Percentiles rank a stretch among this genome's conserved stretches.
Evolutionary conservation across 805 yeast genomes (phyloP).

Genomic region (Candida tallmaniae): DNA sequence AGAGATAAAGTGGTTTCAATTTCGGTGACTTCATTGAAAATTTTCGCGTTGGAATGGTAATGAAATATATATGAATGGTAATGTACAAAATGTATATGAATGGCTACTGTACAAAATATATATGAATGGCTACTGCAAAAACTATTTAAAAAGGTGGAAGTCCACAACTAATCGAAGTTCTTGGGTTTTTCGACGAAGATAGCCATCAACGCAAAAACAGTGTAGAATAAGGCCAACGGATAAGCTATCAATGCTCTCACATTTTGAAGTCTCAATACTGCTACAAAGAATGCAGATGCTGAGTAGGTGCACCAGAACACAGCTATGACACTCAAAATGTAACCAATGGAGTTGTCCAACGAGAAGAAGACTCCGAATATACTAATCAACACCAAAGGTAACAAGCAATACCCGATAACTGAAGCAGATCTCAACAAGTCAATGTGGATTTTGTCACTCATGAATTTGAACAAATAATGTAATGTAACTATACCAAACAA

Average conservation of each 20-base stretch:
- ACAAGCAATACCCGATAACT: constrained; percentile 87
- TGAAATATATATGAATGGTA: no score
- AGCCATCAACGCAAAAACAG: constrained; percentile 94
- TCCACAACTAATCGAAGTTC: not conserved
- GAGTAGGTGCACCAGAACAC: constrained; percentile 91
- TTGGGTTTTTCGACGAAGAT: constrained; percentile 56
- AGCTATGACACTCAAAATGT: constrained; percentile 57
- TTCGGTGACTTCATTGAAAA: not conserved
- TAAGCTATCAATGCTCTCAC: constrained; percentile 91
- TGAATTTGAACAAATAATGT: constrained; percentile 78
- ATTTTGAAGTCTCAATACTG: constrained; percentile 75
- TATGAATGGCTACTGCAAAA: constrained; percentile 43
- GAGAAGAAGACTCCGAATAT: constrained; percentile 63
- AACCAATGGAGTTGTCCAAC: constrained; percentile 73
- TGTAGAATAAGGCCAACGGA: constrained; percentile 85
- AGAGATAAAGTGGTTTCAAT: constrained; percentile 21
- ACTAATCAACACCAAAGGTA: constrained; percentile 80
- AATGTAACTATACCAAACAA: constrained; percentile 82
- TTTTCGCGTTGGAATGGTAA: no score
- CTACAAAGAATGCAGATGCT: constrained; percentile 87
- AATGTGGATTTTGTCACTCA: constrained; percentile 63
- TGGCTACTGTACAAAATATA: not conserved
- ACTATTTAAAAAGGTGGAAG: constrained; percentile 12
- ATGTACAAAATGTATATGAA: no score
- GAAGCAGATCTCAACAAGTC: constrained; percentile 75